phyloP scores from a whole-genome alignment of 202 grass and related monocot genomes.

The Brachypodium distachyon region DNA sequence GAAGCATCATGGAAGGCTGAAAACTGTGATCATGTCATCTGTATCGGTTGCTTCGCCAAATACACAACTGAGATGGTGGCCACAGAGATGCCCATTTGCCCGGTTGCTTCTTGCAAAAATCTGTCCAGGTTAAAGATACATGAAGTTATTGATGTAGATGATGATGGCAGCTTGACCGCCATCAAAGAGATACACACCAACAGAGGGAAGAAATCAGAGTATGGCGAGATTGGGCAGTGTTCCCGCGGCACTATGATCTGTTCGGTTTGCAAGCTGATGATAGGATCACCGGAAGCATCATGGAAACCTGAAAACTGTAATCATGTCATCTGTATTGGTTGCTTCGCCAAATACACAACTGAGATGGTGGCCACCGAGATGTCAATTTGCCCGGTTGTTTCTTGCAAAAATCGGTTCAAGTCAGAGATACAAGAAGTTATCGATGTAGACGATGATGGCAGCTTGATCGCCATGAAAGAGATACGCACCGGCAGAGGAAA shows the following conservation, averaged over 20 bases:
- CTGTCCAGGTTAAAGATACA: background rate
- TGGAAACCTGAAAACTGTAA: slow-evolving; percentile 27
- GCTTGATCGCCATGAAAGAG: background rate
- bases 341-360: slow-evolving; percentile 1
- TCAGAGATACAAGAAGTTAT: background rate
- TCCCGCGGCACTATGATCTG: slow-evolving; percentile 9
- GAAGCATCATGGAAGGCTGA: slow-evolving; percentile 27
- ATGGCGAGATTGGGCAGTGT: background rate
- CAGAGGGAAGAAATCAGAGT: slow-evolving; percentile 26
- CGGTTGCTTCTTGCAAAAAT: background rate
- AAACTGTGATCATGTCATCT: slow-evolving; percentile 29
- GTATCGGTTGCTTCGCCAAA: slow-evolving; percentile 19
- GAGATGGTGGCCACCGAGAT: background rate
- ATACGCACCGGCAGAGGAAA: slow-evolving; percentile 27
- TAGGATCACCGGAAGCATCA: slow-evolving; percentile 13
- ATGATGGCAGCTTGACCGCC: background rate
- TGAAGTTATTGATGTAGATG: background rate
- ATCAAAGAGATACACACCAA: background rate
- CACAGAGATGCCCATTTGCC: slow-evolving; percentile 10
- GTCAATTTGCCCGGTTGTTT: slow-evolving; percentile 13
- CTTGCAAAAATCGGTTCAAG: background rate
- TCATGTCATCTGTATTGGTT: slow-evolving; percentile 27
- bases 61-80: background rate
- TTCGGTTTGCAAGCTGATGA: slow-evolving; percentile 15
- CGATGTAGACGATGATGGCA: background rate